phyloP scores from a whole-genome alignment of 805 yeast genomes.

The Monosporozyma aquatica region DNA sequence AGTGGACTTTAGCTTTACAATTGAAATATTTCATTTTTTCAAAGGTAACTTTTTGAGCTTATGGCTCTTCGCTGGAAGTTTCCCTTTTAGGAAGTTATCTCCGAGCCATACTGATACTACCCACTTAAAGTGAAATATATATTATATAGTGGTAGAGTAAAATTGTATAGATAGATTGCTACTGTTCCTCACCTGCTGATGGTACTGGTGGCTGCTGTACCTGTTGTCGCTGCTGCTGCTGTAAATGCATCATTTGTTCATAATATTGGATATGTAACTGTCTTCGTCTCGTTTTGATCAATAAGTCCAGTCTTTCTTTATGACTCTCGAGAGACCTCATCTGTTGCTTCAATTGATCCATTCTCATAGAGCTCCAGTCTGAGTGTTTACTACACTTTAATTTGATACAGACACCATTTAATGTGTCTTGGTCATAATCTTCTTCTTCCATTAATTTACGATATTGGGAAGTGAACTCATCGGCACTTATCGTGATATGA shows the following conservation, averaged over 20 bases:
- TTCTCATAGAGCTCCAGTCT: conserved; percentile 24
- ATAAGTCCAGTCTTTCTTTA: conserved; percentile 16
- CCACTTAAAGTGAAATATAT: too few relatives aligned
- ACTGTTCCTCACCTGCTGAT: too few relatives aligned
- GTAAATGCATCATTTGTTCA: conserved; percentile 9
- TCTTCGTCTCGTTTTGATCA: conserved; percentile 21
- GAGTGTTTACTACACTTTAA: conserved; percentile 22
- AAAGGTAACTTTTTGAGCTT: too few relatives aligned
- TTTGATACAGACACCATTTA: conserved; percentile 22
- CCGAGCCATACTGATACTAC: too few relatives aligned
- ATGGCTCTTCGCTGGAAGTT: too few relatives aligned
- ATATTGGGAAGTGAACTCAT: conserved; percentile 13
- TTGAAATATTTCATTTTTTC: too few relatives aligned
- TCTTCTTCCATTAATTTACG: conserved; percentile 3
- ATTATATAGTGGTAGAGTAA: too few relatives aligned
- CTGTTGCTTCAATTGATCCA: conserved; percentile 19
- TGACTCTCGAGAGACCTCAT: conserved; percentile 18
- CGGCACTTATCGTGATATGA: conserved; percentile 12
- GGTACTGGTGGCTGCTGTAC: too few relatives aligned
- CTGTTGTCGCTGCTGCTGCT: background rate
- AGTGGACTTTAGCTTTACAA: too few relatives aligned
- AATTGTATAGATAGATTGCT: too few relatives aligned
- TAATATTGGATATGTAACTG: conserved; percentile 24
- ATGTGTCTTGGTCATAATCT: conserved; percentile 2
- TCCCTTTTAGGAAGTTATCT: too few relatives aligned